phyloP scores from a whole-genome alignment of 2,329 filamentous ascomycete species.

The Myriosclerotinia duriaeana region DNA sequence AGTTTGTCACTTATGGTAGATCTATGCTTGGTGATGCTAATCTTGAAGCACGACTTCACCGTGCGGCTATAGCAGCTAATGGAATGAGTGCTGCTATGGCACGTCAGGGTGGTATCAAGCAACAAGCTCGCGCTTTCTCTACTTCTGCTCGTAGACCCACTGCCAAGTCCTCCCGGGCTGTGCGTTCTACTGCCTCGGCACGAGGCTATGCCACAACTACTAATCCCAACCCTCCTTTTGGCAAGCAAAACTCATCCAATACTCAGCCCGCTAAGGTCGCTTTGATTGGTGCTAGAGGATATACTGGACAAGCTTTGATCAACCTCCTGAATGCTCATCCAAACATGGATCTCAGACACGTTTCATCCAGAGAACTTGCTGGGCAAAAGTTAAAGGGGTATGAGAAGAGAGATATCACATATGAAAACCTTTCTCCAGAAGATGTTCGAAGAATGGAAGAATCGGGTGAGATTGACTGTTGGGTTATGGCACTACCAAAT shows the following conservation, averaged over 20 bases:
- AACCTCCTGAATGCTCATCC: conserved; percentile 84
- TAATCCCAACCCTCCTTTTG: conserved; percentile 87
- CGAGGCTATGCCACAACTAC: conserved; percentile 63
- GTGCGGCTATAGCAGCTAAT: conserved; percentile 70
- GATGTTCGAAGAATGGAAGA: conserved; percentile 84
- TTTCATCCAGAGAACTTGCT: conserved; percentile 88
- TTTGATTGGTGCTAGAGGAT: conserved; percentile 87
- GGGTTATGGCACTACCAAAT: conserved; percentile 97
- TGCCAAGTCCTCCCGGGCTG: conserved; percentile 29
- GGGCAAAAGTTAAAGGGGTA: conserved; percentile 89
- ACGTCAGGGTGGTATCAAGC: conserved; percentile 47
- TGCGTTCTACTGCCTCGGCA: conserved; percentile 31
- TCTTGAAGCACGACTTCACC: conserved; percentile 79
- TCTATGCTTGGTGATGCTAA: conserved; percentile 89
- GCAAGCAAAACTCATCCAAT: conserved; percentile 84
- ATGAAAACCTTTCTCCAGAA: conserved; percentile 85
- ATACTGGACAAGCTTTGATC: conserved; percentile 89
- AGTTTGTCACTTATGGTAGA: conserved; percentile 79
- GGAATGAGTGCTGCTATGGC: conserved; percentile 51
- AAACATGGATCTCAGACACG: conserved; percentile 83
- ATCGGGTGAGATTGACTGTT: conserved; percentile 84
- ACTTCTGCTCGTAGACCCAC: conserved; percentile 51
- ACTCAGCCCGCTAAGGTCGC: conserved; percentile 75
- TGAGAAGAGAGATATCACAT: conserved; percentile 84
- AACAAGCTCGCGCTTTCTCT: conserved; percentile 69